Base-by-base conservation (phyloP, 2,329 filamentous ascomycete genomes). In the Alternaria longipes region DNA sequence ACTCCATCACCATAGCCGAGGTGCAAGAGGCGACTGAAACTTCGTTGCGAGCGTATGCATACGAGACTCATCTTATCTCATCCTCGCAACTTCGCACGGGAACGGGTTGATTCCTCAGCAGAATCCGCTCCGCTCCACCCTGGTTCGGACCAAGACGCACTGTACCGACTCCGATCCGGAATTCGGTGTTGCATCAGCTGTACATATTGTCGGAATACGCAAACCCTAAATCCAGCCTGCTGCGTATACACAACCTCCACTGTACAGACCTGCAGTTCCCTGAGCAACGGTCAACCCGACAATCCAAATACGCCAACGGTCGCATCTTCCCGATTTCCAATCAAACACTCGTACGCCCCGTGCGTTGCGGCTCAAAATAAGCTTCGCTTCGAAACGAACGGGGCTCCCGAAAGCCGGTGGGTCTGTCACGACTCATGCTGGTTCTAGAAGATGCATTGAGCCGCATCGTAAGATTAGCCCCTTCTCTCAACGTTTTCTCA, bases 401-500 rank as follows among this genome's bases (percentile, higher is more conserved):
- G 65, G 61, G 58, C 61, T 69, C 63, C 65, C 67, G 67, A 54
- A 56, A 50, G 46, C 40, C 41, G 53, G 65, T 67, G 67, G 67
- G 58, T 62, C 60, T 2, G 5, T 36, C 45, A 52, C 61, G 65
- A 65, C 53, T 69, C 65, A 56, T 60, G 63, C 36, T 26, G 34
- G 52, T 63, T 67, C 65, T 60, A 62, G 65, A 64, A 66, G 59
- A 32, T 30, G 22, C 28, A 47, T 62, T 47, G 57, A 63, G 57
- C 59, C 63, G 58, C 56, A 57, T 56, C 53, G 42, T 60, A 45
- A 64, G 44, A 67, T 67, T 62, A 58, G 54, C 54, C 49, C 20
- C 44, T 41, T 40, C 14, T 36, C 34, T 22, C 24, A 36, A 45
- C 36, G 40, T 47, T 28, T 49, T 28, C 28, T 28, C 20, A 28